Evolutionary conservation across 345 rosid species (phyloP).

Genomic region (Cochlearia excelsa): DNA sequence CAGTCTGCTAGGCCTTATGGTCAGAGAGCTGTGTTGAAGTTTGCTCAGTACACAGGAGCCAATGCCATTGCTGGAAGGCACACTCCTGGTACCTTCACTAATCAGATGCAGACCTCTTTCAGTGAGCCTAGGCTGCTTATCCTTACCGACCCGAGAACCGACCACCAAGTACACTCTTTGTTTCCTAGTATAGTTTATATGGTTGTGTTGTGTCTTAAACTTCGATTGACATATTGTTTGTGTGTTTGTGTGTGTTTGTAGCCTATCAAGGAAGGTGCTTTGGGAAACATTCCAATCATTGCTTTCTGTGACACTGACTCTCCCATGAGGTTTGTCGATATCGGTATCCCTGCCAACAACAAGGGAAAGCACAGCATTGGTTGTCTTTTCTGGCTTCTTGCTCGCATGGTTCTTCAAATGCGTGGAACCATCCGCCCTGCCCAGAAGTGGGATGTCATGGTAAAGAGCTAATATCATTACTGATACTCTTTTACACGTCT

Average conservation of each 20-base stretch:
- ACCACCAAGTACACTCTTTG: conserved; percentile 63
- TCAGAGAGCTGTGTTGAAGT: conserved; percentile 91
- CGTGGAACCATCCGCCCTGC: conserved; percentile 82
- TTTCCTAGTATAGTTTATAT: too few species aligned
- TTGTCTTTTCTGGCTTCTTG: conserved; percentile 89
- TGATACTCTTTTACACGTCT: too few species aligned
- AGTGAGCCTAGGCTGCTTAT: conserved; percentile 82
- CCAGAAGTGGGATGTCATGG: conserved; percentile 86
- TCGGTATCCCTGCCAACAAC: conserved; percentile 95
- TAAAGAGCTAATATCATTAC: conserved; percentile 20
- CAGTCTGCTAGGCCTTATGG: conserved; percentile 61
- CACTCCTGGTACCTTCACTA: conserved; percentile 98
- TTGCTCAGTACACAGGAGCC: conserved; percentile 93
- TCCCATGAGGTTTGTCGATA: conserved; percentile 86
- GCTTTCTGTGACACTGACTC: conserved; percentile 98
- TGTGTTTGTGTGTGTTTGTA: conserved; percentile 36
- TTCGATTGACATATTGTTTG: neutral
- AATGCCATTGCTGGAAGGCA: conserved; percentile 98
- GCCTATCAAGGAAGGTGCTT: conserved; percentile 97
- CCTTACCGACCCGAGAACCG: conserved; percentile 97
- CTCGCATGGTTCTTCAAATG: conserved; percentile 97
- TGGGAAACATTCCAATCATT: conserved; percentile 91
- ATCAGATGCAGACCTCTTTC: conserved; percentile 88
- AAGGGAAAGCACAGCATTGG: conserved; percentile 98
- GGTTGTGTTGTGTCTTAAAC: neutral